These are phyloP conservation scores for Debaryomyces prosopidis DNA, from an alignment of 805 yeast species.

Conservation along the genomic window DNA sequence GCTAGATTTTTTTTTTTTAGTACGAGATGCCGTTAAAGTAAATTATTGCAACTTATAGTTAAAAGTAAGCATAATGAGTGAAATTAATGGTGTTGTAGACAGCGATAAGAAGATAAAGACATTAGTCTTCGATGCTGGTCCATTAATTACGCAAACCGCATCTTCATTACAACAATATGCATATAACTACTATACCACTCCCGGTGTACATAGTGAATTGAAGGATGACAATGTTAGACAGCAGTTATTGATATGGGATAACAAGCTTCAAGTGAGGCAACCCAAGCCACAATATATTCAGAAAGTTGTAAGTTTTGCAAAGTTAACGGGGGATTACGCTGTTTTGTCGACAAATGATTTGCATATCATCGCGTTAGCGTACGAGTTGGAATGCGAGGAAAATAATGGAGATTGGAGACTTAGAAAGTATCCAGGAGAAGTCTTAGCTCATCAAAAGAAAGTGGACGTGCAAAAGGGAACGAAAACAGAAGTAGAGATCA, in stretches of 20 bases:
- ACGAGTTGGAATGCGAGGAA: constrained; percentile 76
- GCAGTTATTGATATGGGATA: constrained; percentile 81
- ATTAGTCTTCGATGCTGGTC: constrained; percentile 91
- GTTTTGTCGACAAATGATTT: constrained; percentile 91
- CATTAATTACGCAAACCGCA: constrained; percentile 83
- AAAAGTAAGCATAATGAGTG: too few species aligned
- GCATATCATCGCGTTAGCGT: constrained; percentile 87
- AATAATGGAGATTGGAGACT: constrained; percentile 71
- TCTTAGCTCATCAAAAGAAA: constrained; percentile 25
- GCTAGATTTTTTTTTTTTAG: neutral
- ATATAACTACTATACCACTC: constrained; percentile 76
- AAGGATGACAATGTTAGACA: constrained; percentile 82
- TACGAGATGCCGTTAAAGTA: too few species aligned
- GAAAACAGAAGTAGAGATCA: constrained; percentile 9
- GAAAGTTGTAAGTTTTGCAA: constrained; percentile 73
- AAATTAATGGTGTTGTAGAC: constrained; percentile 2
- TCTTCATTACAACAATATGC: constrained; percentile 73
- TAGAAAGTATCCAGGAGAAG: constrained; percentile 72
- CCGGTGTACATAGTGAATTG: constrained; percentile 86
- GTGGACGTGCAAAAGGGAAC: constrained; percentile 13
- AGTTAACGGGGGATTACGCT: constrained; percentile 84
- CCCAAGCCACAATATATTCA: constrained; percentile 68
- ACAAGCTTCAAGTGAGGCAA: constrained; percentile 66
- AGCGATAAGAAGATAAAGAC: constrained; percentile 42
- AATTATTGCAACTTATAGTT: too few species aligned